Evolutionary conservation across 352 stramenopile species (phyloP).

Genomic region (Phytophthora cryptogea): DNA sequence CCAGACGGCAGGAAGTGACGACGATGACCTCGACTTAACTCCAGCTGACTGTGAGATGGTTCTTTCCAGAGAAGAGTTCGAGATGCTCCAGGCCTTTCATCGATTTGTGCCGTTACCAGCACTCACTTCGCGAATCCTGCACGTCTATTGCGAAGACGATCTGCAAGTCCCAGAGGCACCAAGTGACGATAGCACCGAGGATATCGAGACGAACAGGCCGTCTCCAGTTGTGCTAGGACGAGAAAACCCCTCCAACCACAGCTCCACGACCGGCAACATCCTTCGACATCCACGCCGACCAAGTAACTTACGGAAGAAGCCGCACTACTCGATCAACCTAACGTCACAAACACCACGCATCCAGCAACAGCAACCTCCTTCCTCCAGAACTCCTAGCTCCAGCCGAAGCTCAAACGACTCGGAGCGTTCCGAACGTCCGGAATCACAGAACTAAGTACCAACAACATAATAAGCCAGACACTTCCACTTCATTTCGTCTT

Average conservation of each 20-base stretch:
- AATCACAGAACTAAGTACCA: slow-evolving; percentile 15
- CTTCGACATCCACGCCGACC: slow-evolving; percentile 39
- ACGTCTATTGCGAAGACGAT: slow-evolving; percentile 57
- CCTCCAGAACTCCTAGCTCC: slow-evolving; percentile 3
- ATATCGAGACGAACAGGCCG: background rate
- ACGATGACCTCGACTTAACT: slow-evolving; percentile 14
- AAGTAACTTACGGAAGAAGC: slow-evolving; percentile 42
- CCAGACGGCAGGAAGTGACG: slow-evolving; percentile 3
- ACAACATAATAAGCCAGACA: slow-evolving; percentile 2
- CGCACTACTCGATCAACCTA: slow-evolving; percentile 52
- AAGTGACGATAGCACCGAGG: background rate
- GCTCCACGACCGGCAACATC: slow-evolving; percentile 29
- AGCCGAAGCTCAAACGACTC: slow-evolving; percentile 16
- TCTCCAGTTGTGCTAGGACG: background rate
- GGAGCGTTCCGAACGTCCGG: slow-evolving; percentile 19
- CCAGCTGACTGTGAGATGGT: slow-evolving; percentile 44
- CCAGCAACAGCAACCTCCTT: slow-evolving; percentile 11
- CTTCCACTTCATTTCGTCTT: slow-evolving; percentile 10
- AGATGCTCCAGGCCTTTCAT: slow-evolving; percentile 61
- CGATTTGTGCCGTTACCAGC: slow-evolving; percentile 58
- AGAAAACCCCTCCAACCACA: background rate
- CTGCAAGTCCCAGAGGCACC: slow-evolving; percentile 46
- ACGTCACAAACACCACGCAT: slow-evolving; percentile 24
- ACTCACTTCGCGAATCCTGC: slow-evolving; percentile 54
- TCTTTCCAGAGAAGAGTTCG: slow-evolving; percentile 56